A percentile compares a stretch with the other conserved stretches of the same genome.
Conservation (phyloP, 352 stramenopile genomes). For the Saprolegnia diclina region DNA sequence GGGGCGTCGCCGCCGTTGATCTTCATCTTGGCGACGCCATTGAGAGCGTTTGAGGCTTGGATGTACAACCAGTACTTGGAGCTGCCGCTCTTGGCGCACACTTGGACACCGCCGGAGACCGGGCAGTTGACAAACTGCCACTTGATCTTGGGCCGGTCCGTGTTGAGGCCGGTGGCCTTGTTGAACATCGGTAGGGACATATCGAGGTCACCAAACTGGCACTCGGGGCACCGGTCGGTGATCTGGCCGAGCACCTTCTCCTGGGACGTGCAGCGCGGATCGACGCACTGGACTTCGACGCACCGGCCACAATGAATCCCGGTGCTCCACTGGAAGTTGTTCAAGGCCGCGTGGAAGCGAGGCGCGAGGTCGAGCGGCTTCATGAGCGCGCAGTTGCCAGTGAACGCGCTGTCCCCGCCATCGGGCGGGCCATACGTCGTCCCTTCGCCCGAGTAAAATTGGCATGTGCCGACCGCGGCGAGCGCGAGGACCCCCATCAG, state of each 20-base stretch:
- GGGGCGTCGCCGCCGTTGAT: constrained; percentile 40
- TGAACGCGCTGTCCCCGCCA: constrained; percentile 30
- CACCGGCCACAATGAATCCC: constrained; percentile 34
- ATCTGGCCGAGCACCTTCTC: constrained; percentile 50
- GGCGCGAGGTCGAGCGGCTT: constrained; percentile 35
- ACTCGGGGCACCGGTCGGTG: constrained; percentile 59
- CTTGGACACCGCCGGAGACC: constrained; percentile 48
- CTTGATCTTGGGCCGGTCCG: constrained; percentile 45
- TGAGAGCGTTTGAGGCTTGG: constrained; percentile 52
- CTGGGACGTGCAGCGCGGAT: constrained; percentile 36
- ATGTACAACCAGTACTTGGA: constrained; percentile 67
- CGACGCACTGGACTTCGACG: constrained; percentile 43
- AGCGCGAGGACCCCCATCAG: background rate
- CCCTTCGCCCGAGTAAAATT: constrained; percentile 39
- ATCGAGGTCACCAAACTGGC: constrained; percentile 45
- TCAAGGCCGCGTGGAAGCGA: constrained; percentile 63
- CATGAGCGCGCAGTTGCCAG: constrained; percentile 71
- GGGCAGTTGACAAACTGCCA: constrained; percentile 73
- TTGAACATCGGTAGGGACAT: constrained; percentile 43
- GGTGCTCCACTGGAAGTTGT: constrained; percentile 30
- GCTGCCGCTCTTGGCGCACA: constrained; percentile 44
- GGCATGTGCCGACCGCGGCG: constrained; percentile 26
- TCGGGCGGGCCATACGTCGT: constrained; percentile 41
- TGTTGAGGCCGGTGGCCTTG: constrained; percentile 34
- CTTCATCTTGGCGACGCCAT: constrained; percentile 44